Evolutionary conservation across 2,329 filamentous ascomycete genomes (phyloP).

Genomic region (Hypoxylon sp.): DNA sequence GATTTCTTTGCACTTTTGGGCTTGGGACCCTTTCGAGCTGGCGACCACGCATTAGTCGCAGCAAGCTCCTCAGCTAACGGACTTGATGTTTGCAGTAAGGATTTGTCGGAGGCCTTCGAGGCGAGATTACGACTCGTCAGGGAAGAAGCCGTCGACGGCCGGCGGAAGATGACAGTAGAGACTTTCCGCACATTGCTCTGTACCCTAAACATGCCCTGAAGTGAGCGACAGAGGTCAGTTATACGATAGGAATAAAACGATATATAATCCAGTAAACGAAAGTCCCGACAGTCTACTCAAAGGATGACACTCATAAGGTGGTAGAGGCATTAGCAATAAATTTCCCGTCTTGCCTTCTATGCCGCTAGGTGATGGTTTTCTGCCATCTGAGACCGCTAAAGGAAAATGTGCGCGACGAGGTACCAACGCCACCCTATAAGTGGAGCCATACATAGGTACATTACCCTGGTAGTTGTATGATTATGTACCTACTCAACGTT

Average conservation of each 20-base stretch:
- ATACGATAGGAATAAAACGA: background rate
- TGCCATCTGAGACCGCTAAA: conserved; percentile 21
- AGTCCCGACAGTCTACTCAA: background rate
- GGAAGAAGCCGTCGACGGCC: conserved; percentile 8
- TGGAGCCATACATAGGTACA: no score
- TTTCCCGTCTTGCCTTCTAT: background rate
- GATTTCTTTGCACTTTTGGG: background rate
- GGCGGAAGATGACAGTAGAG: conserved; percentile 28
- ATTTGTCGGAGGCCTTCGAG: conserved; percentile 20
- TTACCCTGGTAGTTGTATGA: no score
- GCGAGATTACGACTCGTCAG: conserved; percentile 26
- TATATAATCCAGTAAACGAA: background rate
- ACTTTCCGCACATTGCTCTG: conserved; percentile 43
- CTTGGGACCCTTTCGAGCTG: background rate
- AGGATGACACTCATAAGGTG: no score
- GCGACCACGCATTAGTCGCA: conserved; percentile 40
- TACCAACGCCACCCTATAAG: no score
- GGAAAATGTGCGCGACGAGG: background rate
- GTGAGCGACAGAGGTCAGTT: conserved; percentile 16
- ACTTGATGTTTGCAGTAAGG: conserved; percentile 9
- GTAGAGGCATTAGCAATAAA: background rate
- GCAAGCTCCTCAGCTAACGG: conserved; percentile 43
- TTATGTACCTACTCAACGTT: no score
- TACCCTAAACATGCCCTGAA: conserved; percentile 47
- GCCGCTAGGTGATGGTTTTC: conserved; percentile 1